Base-by-base conservation (phyloP, 805 yeast genomes). In the Saturnispora kantuleensis region DNA sequence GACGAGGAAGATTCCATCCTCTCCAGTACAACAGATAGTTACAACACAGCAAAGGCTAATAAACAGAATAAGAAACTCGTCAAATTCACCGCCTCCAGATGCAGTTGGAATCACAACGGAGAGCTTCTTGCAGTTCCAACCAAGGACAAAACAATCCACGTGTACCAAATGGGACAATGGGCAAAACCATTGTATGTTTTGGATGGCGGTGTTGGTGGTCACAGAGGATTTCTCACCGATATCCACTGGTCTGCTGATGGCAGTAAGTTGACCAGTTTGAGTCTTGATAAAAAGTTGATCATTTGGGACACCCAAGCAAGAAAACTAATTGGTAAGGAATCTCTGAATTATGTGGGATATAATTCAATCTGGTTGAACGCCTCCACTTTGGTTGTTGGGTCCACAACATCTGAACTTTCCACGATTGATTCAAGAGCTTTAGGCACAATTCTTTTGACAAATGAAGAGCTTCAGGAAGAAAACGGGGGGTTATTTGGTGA, bases 91-190 rank as follows among this genome's bases (percentile, higher is more conserved):
- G 47, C 79, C 21, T 70, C 84, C 0, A 72, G 71, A 35, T 70
- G 78, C 2, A 74, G 73, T 32, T 87, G 95, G 95, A 75, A 78
- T 46, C 75, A 82, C 2, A 68, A 72, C 43, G 95, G 95, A 13
- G 74, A 74, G 43, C 59, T 67, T n/a, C 66, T 87, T 39, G 86
- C 88, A 2, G 55, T 85, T 15, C 88, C 95, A 2, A 66, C 81
- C 6, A 64, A 67, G 32, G 64, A 69, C 16, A 64, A 68, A 38
- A 63, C 69, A 2, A 68, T 81, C 39, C 69, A 68, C 42, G 66
- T 76, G 0, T 77, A 64, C 44, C 60, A 64, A 45, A 59, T 76
- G 44, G 53, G 59, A 17, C 58, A 68, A 46, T 71, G 63, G 44
- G 45, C 49, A 2, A 32, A 43, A 13, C 42, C 52, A 5, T 21